Percentiles rank a stretch among this genome's conserved stretches.
Evolutionary conservation across 495 filamentous ascomycete species (phyloP).

Genomic region (Cladorrhinum samala): DNA sequence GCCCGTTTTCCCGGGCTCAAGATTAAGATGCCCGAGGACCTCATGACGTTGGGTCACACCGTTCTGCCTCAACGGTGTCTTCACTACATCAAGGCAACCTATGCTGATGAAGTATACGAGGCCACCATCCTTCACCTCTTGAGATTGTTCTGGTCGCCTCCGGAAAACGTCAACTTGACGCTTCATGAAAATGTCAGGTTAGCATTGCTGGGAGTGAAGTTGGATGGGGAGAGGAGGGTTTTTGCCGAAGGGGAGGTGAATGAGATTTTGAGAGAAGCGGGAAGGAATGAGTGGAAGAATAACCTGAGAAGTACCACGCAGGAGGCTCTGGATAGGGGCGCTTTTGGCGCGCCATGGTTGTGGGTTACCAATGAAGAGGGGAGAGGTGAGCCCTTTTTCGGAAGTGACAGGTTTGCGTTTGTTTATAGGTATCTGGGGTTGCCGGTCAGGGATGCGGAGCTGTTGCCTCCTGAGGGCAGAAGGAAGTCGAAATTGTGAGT

Average conservation of each 20-base stretch:
- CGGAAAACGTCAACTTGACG: constrained; percentile 26
- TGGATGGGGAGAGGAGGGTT: constrained; percentile 6
- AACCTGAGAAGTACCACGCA: constrained; percentile 52
- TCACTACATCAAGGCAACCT: constrained; percentile 53
- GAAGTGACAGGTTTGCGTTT: constrained; percentile 56
- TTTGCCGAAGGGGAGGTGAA: constrained; percentile 34
- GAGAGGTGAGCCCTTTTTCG: constrained; percentile 64
- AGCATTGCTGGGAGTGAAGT: constrained; percentile 23
- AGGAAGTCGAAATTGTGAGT: constrained; percentile 1
- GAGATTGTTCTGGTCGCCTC: constrained; percentile 36
- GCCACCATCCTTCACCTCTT: constrained; percentile 29
- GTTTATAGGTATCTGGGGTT: constrained; percentile 37
- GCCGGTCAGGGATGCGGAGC: constrained; percentile 29
- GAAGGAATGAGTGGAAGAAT: constrained; percentile 50
- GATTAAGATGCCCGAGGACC: constrained; percentile 32
- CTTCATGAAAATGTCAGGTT: constrained; percentile 15
- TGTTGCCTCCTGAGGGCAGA: constrained; percentile 19
- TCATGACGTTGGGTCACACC: constrained; percentile 33
- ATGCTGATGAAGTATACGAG: constrained; percentile 28
- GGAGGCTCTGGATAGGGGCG: constrained; percentile 54
- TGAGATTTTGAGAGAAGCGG: constrained; percentile 46
- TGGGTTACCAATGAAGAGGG: constrained; percentile 58
- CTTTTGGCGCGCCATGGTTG: constrained; percentile 72
- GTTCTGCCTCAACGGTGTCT: constrained; percentile 55
- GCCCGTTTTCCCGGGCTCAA: constrained; percentile 42